phyloP scores from a whole-genome alignment of 2,329 filamentous ascomycete genomes.

The Trichoderma sp. region DNA sequence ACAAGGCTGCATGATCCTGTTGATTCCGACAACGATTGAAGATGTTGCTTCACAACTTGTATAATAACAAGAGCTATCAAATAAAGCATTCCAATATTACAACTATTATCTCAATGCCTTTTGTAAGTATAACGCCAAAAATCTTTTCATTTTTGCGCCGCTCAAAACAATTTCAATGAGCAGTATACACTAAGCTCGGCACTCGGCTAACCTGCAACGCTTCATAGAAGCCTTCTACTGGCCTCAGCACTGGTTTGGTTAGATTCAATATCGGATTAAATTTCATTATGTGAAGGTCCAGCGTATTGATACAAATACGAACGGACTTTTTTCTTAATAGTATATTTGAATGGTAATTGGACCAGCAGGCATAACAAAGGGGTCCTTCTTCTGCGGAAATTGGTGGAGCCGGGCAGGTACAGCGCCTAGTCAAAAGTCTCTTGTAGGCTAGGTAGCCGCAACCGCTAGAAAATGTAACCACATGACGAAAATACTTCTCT shows the following conservation, averaged over 20 bases:
- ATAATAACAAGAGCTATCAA: too few species aligned
- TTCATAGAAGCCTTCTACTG: neutral
- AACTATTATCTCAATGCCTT: neutral
- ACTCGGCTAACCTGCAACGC: neutral
- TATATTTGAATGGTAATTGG: neutral
- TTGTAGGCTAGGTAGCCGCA: too few species aligned
- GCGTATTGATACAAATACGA: neutral
- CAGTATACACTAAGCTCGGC: neutral
- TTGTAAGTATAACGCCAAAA: neutral
- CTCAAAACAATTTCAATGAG: neutral
- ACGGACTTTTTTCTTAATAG: neutral
- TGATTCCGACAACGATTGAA: too few species aligned
- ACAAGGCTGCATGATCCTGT: too few species aligned
- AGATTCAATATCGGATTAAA: neutral
- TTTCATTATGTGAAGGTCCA: neutral
- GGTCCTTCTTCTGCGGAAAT: neutral
- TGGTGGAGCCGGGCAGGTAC: neutral
- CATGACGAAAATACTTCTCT: too few species aligned
- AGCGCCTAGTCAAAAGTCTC: too few species aligned
- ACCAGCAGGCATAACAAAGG: neutral
- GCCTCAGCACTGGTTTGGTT: neutral
- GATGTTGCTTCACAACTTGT: too few species aligned
- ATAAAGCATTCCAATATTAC: too few species aligned
- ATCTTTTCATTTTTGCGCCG: neutral
- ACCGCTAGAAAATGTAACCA: too few species aligned